A percentile compares a stretch with the other conserved stretches of the same genome.
phyloP scores from a whole-genome alignment of 1,284 basidiomycete species.

The Pisolithus thermaeus region DNA sequence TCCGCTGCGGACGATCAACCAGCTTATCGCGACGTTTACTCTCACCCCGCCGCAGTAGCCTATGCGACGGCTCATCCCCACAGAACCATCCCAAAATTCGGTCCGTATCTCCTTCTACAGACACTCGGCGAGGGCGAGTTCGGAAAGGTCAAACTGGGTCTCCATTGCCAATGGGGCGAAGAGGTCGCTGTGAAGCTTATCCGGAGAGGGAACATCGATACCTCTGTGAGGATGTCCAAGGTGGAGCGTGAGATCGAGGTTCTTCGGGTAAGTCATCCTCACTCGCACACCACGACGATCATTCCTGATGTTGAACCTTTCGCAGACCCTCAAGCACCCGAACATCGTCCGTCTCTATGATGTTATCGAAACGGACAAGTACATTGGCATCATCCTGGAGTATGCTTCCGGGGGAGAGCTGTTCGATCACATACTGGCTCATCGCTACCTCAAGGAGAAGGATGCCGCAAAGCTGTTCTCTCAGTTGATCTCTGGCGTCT shows the following conservation, averaged over 20 bases:
- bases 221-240: conserved; percentile 84
- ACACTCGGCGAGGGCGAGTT: conserved; percentile 98
- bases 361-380: conserved; percentile 99
- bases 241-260: conserved; percentile 98
- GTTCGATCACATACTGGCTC: conserved; percentile 98
- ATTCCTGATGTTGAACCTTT: conserved; percentile 7
- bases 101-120: conserved; percentile 91
- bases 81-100: conserved; percentile 87
- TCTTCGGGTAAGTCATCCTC: conserved; percentile 62
- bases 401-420: conserved; percentile 98
- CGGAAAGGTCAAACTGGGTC: conserved; percentile 97
- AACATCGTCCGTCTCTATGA: conserved; percentile 99
- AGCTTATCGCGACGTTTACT: conserved; percentile 65
- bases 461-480: conserved; percentile 97
- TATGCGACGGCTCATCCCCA: conserved; percentile 81
- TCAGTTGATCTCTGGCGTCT: conserved; percentile 97
- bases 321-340: conserved; percentile 88
- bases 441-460: conserved; percentile 92
- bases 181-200: conserved; percentile 99
- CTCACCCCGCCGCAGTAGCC: conserved; percentile 83
- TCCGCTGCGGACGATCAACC: conserved; percentile 34
- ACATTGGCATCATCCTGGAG: conserved; percentile 99
- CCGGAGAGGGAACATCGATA: conserved; percentile 88
- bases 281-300: conserved; percentile 5
- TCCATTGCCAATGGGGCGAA: conserved; percentile 93